phyloP scores from a whole-genome alignment of 2,329 filamentous ascomycete genomes.

The Hymenoscyphus albidus region DNA sequence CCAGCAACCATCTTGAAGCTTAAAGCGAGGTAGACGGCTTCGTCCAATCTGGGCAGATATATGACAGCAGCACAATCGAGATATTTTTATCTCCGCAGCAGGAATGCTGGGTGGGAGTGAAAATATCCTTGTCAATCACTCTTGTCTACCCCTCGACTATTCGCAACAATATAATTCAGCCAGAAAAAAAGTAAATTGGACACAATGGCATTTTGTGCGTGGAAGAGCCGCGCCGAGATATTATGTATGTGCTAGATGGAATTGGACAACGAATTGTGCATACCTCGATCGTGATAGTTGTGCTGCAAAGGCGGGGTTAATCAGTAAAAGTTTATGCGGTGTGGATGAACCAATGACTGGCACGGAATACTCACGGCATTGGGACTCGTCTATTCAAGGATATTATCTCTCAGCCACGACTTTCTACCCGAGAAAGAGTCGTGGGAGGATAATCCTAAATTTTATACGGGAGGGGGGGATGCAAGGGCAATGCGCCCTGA shows the following conservation, averaged over 20 bases:
- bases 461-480: slow-evolving; percentile 13
- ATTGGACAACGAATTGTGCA: not conserved
- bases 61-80: not conserved
- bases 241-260: not conserved
- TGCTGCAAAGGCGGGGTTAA: slow-evolving; percentile 14
- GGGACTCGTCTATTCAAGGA: slow-evolving; percentile 20
- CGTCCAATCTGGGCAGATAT: not conserved
- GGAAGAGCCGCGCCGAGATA: not conserved
- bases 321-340: slow-evolving; percentile 11
- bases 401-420: slow-evolving; percentile 34
- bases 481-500: slow-evolving; percentile 15
- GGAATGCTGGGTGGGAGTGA: not conserved
- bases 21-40: not conserved
- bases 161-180: not conserved
- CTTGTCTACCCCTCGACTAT: not conserved
- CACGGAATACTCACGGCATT: slow-evolving; percentile 25
- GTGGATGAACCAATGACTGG: not conserved
- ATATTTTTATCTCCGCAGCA: not conserved
- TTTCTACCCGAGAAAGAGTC: slow-evolving; percentile 34
- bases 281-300: slow-evolving; percentile 29
- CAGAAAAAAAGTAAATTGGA: not conserved
- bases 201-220: not conserved
- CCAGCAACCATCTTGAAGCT: not conserved
- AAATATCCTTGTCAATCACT: not conserved
- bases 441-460: slow-evolving; percentile 32